A percentile compares a stretch with the other conserved stretches of the same genome.
phyloP scores from a whole-genome alignment of 371 early-diverging fungal genomes.

The Mucor irregularis region DNA sequence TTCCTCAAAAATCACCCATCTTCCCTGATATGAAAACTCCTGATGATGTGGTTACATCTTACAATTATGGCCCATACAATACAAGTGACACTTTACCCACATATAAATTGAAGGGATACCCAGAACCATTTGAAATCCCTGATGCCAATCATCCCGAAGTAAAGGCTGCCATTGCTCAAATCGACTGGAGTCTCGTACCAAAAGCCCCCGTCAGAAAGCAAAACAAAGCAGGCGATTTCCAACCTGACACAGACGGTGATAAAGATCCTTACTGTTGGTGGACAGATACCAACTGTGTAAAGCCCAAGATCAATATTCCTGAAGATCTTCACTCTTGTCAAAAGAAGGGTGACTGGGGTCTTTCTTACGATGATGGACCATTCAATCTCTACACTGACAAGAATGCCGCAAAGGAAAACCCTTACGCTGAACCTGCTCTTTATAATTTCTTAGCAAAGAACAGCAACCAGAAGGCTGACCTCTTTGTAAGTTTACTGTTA shows the following conservation, averaged over 20 bases:
- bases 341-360: conserved; percentile 45
- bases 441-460: conserved; percentile 33
- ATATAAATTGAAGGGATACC: conserved; percentile 8
- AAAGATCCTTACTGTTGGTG: conserved; percentile 43
- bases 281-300: conserved; percentile 38
- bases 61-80: conserved; percentile 14
- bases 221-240: conserved; percentile 8
- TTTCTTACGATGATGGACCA: conserved; percentile 48
- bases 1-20: conserved; percentile 11
- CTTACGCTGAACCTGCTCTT: too few species aligned
- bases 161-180: conserved; percentile 13
- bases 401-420: conserved; percentile 35
- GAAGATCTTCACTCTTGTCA: conserved; percentile 37
- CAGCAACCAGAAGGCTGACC: conserved; percentile 18
- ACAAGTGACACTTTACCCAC: conserved; percentile 6
- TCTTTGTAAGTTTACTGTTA: conserved; percentile 19
- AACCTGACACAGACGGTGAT: conserved; percentile 8
- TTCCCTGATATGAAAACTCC: conserved; percentile 2
- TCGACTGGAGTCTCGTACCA: conserved; percentile 28
- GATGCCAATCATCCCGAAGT: conserved; percentile 17
- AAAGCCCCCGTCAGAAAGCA: conserved; percentile 18
- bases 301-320: conserved; percentile 37
- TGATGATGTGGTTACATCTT: conserved; percentile 8
- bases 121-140: conserved; percentile 11
- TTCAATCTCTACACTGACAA: conserved; percentile 24